These are phyloP conservation scores for Pyrenochaeta sp. DNA, from an alignment of 2,329 filamentous ascomycete species.

Conservation along the genomic window DNA sequence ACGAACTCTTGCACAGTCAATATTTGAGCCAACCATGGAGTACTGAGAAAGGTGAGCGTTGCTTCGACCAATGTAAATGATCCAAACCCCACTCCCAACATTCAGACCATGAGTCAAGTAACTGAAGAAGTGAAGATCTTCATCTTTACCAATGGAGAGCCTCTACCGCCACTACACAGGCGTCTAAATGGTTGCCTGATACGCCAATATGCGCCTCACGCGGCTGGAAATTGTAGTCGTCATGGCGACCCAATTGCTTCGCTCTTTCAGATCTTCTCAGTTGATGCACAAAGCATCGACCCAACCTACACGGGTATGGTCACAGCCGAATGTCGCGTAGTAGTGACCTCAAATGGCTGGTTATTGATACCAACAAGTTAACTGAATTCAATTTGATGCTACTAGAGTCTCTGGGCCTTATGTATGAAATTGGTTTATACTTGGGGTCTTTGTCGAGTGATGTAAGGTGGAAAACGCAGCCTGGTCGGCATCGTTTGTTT, in stretches of 20 bases:
- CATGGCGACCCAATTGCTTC: slow-evolving; percentile 7
- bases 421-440: slow-evolving; percentile 9
- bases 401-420: neutral
- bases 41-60: neutral
- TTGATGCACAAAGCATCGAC: slow-evolving; percentile 23
- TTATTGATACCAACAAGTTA: neutral
- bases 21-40: neutral
- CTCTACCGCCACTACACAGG: neutral
- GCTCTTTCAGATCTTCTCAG: slow-evolving; percentile 13
- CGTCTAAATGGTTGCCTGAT: neutral
- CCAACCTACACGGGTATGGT: slow-evolving; percentile 1
- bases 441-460: slow-evolving; percentile 6
- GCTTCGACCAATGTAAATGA: neutral
- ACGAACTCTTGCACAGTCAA: neutral
- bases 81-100: neutral
- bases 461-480: neutral
- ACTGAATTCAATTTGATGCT: slow-evolving; percentile 1
- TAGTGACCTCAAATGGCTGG: neutral
- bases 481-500: neutral
- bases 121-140: neutral
- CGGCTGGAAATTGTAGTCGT: slow-evolving; percentile 19
- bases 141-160: neutral
- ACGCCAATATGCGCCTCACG: neutral
- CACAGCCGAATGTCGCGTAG: neutral
- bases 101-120: neutral